Conservation (phyloP, 257 asterid species). For the Verbena officinalis region DNA sequence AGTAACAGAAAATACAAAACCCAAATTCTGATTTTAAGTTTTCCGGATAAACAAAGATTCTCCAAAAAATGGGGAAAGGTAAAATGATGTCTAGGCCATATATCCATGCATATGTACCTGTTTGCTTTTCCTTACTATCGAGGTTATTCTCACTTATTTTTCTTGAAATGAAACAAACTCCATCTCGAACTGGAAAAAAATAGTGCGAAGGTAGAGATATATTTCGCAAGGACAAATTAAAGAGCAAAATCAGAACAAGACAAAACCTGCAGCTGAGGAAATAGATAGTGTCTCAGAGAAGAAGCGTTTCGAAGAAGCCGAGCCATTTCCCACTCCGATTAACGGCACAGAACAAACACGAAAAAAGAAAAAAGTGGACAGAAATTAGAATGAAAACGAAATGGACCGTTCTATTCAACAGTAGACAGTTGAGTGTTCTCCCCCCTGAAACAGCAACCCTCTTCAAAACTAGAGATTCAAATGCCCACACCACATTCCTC, state of each 20-base stretch:
- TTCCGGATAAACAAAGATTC: too few species aligned
- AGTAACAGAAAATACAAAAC: not conserved
- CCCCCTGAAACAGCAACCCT: slow-evolving; percentile 15
- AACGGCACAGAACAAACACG: too few species aligned
- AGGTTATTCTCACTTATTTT: not conserved
- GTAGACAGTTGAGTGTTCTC: slow-evolving; percentile 22
- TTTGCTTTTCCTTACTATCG: not conserved
- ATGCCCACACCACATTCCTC: not conserved
- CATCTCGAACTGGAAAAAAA: slow-evolving; percentile 1
- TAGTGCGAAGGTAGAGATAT: not conserved
- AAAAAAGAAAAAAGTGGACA: not conserved
- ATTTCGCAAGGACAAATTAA: not conserved
- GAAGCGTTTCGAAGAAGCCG: slow-evolving; percentile 55
- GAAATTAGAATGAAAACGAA: not conserved
- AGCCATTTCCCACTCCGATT: slow-evolving; percentile 48
- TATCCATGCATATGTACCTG: not conserved
- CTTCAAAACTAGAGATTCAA: slow-evolving; percentile 18
- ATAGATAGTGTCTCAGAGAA: slow-evolving; percentile 45
- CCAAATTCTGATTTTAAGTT: not conserved
- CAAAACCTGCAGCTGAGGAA: slow-evolving; percentile 44
- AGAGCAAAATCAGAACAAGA: not conserved
- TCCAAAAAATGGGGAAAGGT: not conserved
- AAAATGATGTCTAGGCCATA: too few species aligned
- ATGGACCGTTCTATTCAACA: not conserved
- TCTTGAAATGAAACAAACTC: not conserved